Evolutionary conservation across 148 eudicot genomes (phyloP).

Genomic region (Rheum nobile): DNA sequence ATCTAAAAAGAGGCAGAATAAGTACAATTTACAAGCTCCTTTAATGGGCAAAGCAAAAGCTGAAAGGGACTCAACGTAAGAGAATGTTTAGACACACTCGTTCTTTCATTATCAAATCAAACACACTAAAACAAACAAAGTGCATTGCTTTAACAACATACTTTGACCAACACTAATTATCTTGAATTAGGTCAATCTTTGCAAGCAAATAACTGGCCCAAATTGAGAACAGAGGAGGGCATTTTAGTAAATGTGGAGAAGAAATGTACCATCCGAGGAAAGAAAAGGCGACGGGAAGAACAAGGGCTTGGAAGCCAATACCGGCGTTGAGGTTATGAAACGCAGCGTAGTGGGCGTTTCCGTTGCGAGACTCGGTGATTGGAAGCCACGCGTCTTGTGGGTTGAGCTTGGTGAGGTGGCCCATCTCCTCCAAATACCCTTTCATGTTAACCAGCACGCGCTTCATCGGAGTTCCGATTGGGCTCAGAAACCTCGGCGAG

Average conservation of each 20-base stretch:
- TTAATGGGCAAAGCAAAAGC: constrained; percentile 21
- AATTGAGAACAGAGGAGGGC: background rate
- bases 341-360: constrained; percentile 92
- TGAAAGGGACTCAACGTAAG: constrained; percentile 8
- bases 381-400: constrained; percentile 99
- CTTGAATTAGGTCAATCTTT: background rate
- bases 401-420: constrained; percentile 84
- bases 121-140: background rate
- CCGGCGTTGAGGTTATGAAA: constrained; percentile 96
- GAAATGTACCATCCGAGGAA: constrained; percentile 80
- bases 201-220: too few species aligned
- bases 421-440: constrained; percentile 82
- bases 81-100: background rate
- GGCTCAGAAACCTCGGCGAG: constrained; percentile 82
- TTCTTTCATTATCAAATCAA: constrained; percentile 8
- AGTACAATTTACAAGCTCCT: constrained; percentile 14
- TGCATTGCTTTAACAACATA: constrained; percentile 10
- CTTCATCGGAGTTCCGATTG: constrained; percentile 97
- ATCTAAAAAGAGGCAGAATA: constrained; percentile 11
- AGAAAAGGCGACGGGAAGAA: constrained; percentile 90
- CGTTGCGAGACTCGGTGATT: constrained; percentile 87
- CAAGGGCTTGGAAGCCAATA: constrained; percentile 81
- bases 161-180: background rate
- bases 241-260: background rate
- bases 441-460: constrained; percentile 84